phyloP scores from a whole-genome alignment of 2,329 filamentous ascomycete genomes.

The Fusarium agapanthi region DNA sequence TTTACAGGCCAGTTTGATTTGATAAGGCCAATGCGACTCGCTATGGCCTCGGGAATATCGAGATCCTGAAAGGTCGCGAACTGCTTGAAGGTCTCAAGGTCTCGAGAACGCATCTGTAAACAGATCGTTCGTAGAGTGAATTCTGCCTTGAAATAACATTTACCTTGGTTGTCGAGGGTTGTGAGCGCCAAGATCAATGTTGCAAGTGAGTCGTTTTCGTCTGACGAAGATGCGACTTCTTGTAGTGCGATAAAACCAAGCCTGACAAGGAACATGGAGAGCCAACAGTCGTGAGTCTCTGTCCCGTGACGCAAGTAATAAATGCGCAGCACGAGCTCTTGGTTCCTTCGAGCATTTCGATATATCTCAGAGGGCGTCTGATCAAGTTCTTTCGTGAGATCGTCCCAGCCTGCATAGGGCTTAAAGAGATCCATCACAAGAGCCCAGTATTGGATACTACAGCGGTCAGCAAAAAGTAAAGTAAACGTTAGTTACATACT shows the following conservation, averaged over 20 bases:
- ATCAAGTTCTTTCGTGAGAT: background rate
- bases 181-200: background rate
- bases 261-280: background rate
- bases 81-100: background rate
- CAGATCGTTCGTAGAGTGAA: background rate
- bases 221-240: background rate
- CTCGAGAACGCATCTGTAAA: background rate
- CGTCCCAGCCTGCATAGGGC: background rate
- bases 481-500: background rate
- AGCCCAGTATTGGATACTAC: background rate
- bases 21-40: background rate
- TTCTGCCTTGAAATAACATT: background rate
- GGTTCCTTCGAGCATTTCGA: background rate
- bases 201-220: background rate
- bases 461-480: background rate
- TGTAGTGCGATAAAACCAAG: background rate
- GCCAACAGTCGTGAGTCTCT: background rate
- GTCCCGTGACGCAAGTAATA: background rate
- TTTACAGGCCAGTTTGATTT: background rate
- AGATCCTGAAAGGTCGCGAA: background rate
- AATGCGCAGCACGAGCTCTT: background rate
- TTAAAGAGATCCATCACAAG: background rate
- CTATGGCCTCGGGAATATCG: background rate
- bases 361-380: background rate
- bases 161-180: background rate